Evolutionary conservation across 2,329 filamentous ascomycete species (phyloP), one percentile per base, ranked within the genome.

Genomic region (Orbilia oligospora): DNA sequence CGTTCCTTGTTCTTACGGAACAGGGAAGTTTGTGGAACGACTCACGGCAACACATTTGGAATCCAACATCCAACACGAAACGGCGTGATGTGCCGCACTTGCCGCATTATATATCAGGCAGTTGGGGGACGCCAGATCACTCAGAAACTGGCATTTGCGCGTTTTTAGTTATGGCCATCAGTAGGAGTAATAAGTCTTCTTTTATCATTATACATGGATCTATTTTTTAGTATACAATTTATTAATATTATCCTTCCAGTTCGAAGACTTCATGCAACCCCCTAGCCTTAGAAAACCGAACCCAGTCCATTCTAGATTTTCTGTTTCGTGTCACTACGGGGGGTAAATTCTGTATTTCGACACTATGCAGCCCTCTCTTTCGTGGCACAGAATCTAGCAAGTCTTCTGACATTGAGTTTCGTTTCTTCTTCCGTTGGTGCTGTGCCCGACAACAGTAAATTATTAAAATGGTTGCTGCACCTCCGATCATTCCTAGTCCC

Each of bases 271-370:
- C 72, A 5, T 66, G 36, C 10, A 77, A 33, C 1, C 72, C 72
- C 24, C 72, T 49, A 0, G 48, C 41, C 18, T 24, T 77, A 6
- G 72, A 77, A 63, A 77, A 77, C 24, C 72, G 46, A 1, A 71
- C 58, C 72, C 72, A 77, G 30, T 71, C 67, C 72, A 77, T 77
- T 36, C 72, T 66, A 5, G 72, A 77, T 22, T 67, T 77, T 33
- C 72, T 63, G 2, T 38, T 58, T 3, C 24, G 33, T n/a, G 58
- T 46, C 1, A 61, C 30, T n/a, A 20, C 10, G 3, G 56, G 66
- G 8, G 41, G 58, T 2, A 63, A 49, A 10, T 58, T n/a, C 4
- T 51, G 3, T 6, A 56, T 20, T 8, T 56, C 46, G 36, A 65
- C 33, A 8, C 10, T 44, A 75, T 41, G 20, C 18, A 38, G 10